These are phyloP conservation scores for Byssothecium circinans DNA, from an alignment of 2,329 filamentous ascomycete species.

Conservation along the genomic window DNA sequence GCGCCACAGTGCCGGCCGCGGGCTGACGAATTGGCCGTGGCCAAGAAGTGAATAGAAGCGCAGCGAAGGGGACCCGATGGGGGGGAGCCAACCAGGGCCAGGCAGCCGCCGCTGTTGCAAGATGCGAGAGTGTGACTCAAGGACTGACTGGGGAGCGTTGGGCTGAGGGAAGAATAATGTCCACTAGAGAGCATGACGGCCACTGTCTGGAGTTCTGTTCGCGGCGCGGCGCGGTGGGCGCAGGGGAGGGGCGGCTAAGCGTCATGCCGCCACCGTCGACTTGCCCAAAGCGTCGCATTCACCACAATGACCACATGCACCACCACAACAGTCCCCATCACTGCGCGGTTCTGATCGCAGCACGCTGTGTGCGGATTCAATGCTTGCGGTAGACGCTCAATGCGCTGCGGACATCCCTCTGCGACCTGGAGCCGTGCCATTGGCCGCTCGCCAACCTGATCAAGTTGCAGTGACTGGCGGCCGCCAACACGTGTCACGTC, in stretches of 20 bases:
- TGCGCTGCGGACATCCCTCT: constrained; percentile 13
- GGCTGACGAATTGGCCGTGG: constrained; percentile 35
- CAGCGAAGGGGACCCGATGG: constrained; percentile 23
- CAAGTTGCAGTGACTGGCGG: constrained; percentile 22
- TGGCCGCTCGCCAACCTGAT: constrained; percentile 22
- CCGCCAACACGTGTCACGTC: constrained; percentile 16
- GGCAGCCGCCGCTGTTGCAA: constrained; percentile 12
- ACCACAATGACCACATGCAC: background rate
- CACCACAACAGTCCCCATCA: background rate
- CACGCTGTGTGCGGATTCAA: constrained; percentile 1
- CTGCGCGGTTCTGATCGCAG: no score
- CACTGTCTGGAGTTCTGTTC: background rate
- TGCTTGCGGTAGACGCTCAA: constrained; percentile 9
- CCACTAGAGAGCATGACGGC: no score
- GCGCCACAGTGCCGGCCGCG: constrained; percentile 18
- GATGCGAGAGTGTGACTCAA: constrained; percentile 24
- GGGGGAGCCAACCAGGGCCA: constrained; percentile 29
- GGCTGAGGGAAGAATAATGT: background rate
- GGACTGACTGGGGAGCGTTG: background rate
- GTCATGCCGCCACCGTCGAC: background rate
- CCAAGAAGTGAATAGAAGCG: constrained; percentile 38
- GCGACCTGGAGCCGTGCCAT: constrained; percentile 21
- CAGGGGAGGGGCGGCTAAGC: background rate
- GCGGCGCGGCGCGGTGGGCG: background rate
- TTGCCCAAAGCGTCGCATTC: background rate